Base-by-base conservation (phyloP, 148 eudicot species). In the Camellia sinensis region DNA sequence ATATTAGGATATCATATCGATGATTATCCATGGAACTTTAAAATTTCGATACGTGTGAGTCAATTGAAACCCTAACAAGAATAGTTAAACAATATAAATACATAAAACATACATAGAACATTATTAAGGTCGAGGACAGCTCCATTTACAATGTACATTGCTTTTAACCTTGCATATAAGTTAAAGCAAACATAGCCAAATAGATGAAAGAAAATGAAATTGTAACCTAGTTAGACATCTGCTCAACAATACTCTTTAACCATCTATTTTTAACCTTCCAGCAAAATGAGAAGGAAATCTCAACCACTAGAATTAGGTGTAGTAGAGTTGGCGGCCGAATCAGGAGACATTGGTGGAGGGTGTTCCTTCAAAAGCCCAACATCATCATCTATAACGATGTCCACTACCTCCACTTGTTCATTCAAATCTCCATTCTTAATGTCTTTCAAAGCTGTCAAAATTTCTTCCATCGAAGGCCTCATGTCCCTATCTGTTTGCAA, bases 391-490 rank as follows among this genome's bases (percentile, higher is more conserved):
- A 80, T 82, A 48, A 81, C 67, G 77, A 93, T 85, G 13, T 89
- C 97, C 53, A 93, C 82, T 10, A 86, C 88, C 66, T 86, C 98
- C 40, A 80, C 90, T 68, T 79, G 85, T 11, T 78, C 80, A 45
- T 83, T 83, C 61, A 45, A 29, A 68, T 87, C 84, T 66, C 74
- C 81, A 56, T 84, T 81, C 76, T 91, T 83, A 22, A 94, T 91
- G 8, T 70, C 84, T 82, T 80, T 89, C 78, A 94, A 75, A 11
- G 82, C 75, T 57, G 83, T 85, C 62, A 87, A 76, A 68, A 91
- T 91, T 85, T 94, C 92, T 61, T 85, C 80, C 98, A 94, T 94
- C 13, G 92, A 71, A 41, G 98, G 98, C 77, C 98, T 90, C 89
- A 86, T 77, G 18, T 94, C 98, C 76, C 82, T 87, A 9, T 92